These are phyloP conservation scores for Aureobasidium lini DNA, from an alignment of 2,329 filamentous ascomycete species.

Conservation along the genomic window DNA sequence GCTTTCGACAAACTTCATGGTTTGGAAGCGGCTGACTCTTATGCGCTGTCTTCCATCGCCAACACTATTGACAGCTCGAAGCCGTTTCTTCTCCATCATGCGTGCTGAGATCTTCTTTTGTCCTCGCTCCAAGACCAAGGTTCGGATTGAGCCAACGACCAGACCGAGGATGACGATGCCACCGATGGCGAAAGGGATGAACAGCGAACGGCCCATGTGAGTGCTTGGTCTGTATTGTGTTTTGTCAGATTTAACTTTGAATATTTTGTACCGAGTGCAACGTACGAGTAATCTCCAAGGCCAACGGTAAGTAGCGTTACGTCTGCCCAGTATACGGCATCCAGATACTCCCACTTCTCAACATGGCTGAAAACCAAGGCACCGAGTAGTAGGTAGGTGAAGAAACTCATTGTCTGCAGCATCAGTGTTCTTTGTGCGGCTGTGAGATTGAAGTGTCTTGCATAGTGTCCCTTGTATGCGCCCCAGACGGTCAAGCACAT, in stretches of 20 bases:
- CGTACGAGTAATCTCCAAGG: constrained; percentile 39
- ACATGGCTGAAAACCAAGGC: constrained; percentile 41
- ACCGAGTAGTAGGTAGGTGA: constrained; percentile 42
- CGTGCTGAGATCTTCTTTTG: constrained; percentile 44
- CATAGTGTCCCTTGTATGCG: constrained; percentile 46
- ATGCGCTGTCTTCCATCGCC: constrained; percentile 35
- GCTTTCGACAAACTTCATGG: constrained; percentile 37
- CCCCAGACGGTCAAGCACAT: constrained; percentile 51
- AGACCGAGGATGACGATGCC: constrained; percentile 50
- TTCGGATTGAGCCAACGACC: constrained; percentile 47
- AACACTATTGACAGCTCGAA: constrained; percentile 33
- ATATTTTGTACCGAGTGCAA: background rate
- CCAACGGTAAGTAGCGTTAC: constrained; percentile 51
- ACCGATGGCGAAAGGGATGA: constrained; percentile 49
- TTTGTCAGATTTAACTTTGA: background rate
- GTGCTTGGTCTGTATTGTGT: constrained; percentile 33
- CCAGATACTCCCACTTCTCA: constrained; percentile 47
- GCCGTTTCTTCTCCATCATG: constrained; percentile 42
- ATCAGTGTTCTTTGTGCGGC: constrained; percentile 49
- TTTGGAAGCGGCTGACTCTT: constrained; percentile 33
- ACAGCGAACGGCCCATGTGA: constrained; percentile 41
- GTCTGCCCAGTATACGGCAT: constrained; percentile 50
- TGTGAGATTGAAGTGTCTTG: constrained; percentile 50
- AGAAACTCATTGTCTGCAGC: constrained; percentile 45
- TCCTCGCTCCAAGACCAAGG: constrained; percentile 43